Base-by-base conservation (phyloP, 768 basidiomycete species). In the Suillus fuscotomentosus region DNA sequence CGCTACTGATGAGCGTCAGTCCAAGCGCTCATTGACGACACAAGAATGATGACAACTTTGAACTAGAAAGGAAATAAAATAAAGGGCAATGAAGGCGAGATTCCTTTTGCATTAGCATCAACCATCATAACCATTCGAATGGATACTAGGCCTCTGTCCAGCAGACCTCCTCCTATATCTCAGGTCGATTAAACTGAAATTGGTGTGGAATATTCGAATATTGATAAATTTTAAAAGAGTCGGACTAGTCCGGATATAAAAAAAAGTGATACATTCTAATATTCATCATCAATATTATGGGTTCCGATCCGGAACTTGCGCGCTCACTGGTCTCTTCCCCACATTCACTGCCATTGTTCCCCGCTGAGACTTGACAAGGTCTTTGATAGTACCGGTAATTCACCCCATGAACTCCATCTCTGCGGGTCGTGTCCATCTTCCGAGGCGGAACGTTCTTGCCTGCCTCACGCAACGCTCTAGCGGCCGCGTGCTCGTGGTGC, bases 401-500 rank as follows among this genome's bases (percentile, higher is more conserved):
- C 7, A 17, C 24, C 14, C 24, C 39, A 59, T 59, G 57, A 42
- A 20, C 17, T 20, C 41, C 24, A 41, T 59, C 41, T 20, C 24
- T 31, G 24, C 41, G 10, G 17, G 41, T 42, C 41, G 24, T 17
- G 41, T 42, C 24, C 41, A 43, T 59, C 24, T 59, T 41, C 17
- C 39, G 56, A 50, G 22, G 24, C 48, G 22, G 22, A 41, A 41
- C 24, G 11, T 17, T 42, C 38, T 59, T 42, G 57, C 27, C 57
- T 24, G 24, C 4, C 17, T 42, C 39, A 38, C 24, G 6, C 41
- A n/a, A 27, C 5, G 36, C 22, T 38, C 60, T 3, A 38, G 15
- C 11, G 66, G 64, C 60, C 75, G 36, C 22, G 69, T 72, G 20
- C 54, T 76, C 60, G 61, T 67, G 15, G 63, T 75, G 65, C 68